These are phyloP conservation scores for Candida awuae DNA, from an alignment of 805 yeast species.

Conservation along the genomic window DNA sequence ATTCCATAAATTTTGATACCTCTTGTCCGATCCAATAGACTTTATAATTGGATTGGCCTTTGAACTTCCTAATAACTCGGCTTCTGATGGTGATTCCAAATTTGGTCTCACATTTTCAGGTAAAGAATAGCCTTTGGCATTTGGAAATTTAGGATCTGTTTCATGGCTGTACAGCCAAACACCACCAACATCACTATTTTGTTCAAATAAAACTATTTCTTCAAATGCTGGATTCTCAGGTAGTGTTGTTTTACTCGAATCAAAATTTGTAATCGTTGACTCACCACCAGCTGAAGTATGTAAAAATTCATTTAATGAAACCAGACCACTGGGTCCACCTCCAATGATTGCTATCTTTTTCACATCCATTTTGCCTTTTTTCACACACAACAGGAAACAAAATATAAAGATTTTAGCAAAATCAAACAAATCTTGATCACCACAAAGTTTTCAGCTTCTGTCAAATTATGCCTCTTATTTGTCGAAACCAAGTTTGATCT, in stretches of 20 bases:
- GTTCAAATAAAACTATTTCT: constrained; percentile 34
- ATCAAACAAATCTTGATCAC: neutral
- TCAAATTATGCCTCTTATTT: no score
- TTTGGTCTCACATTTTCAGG: constrained; percentile 14
- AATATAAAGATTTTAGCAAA: neutral
- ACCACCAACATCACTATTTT: constrained; percentile 32
- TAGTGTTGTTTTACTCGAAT: neutral
- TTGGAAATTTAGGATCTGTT: constrained; percentile 19
- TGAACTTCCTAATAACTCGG: neutral
- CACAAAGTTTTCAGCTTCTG: no score
- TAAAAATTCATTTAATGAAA: constrained; percentile 23
- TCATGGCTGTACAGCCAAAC: constrained; percentile 28
- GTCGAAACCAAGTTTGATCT: no score
- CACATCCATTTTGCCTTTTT: constrained; percentile 23
- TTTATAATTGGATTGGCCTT: neutral
- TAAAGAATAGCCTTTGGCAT: constrained; percentile 8
- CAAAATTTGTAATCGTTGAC: constrained; percentile 16
- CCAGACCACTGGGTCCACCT: constrained; percentile 34
- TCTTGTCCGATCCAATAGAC: neutral
- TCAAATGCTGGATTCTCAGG: constrained; percentile 26
- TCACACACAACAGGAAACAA: no score
- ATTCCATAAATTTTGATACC: constrained; percentile 6
- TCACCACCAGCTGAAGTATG: constrained; percentile 24
- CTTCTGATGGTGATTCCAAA: constrained; percentile 3
- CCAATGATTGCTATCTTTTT: constrained; percentile 29